phyloP scores from a whole-genome alignment of 2,329 filamentous ascomycete genomes.

The Lomentospora prolificans region DNA sequence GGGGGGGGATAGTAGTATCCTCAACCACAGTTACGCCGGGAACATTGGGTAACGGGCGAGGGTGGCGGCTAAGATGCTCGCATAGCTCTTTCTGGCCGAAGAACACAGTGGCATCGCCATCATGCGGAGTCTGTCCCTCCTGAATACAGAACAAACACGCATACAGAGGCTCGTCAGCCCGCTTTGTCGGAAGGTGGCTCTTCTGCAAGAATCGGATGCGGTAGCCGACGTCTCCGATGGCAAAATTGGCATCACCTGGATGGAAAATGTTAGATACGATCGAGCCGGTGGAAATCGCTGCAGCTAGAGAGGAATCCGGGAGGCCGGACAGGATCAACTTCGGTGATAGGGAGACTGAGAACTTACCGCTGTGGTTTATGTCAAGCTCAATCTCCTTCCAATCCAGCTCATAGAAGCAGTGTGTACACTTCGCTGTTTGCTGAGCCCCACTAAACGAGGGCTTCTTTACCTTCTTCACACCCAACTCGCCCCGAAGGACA shows the following conservation, averaged over 20 bases:
- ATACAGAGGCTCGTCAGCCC: conserved; percentile 43
- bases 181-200: conserved; percentile 38
- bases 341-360: not conserved
- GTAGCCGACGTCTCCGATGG: conserved; percentile 35
- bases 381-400: conserved; percentile 43
- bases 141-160: conserved; percentile 46
- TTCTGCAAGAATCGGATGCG: conserved; percentile 47
- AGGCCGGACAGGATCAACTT: too few species aligned
- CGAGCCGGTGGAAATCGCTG: not conserved
- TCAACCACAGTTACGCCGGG: conserved; percentile 40
- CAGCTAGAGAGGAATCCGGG: too few species aligned
- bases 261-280: not conserved
- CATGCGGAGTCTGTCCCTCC: conserved; percentile 36
- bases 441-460: conserved; percentile 30
- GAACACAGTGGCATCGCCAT: conserved; percentile 48
- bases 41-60: conserved; percentile 40
- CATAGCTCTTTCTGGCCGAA: conserved; percentile 43
- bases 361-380: conserved; percentile 36
- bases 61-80: conserved; percentile 41
- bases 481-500: conserved; percentile 35
- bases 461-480: conserved; percentile 40
- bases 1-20: conserved; percentile 26
- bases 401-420: conserved; percentile 44
- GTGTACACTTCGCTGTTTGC: conserved; percentile 39
- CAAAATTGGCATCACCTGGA: conserved; percentile 36